Evolutionary conservation across 768 basidiomycete genomes (phyloP).

Genomic region (Neoboletus brunneissimus): DNA sequence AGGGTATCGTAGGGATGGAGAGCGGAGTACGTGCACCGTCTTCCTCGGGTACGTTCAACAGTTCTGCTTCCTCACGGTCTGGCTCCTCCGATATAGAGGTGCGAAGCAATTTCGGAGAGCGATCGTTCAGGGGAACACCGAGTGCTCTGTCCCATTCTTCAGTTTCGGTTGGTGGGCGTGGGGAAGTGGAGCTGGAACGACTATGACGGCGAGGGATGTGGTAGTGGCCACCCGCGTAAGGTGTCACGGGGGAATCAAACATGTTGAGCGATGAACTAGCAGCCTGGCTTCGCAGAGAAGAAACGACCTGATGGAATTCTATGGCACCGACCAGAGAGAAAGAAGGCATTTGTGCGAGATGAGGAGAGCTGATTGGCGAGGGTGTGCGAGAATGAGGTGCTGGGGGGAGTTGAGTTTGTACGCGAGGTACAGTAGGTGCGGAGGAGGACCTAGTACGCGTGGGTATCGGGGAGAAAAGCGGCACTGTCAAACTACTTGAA

Average conservation of each 20-base stretch:
- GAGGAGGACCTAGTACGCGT: conserved; percentile 40
- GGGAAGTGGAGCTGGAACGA: conserved; percentile 32
- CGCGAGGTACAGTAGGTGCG: conserved; percentile 35
- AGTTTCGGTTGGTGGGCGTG: conserved; percentile 27
- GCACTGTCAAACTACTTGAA: conserved; percentile 13
- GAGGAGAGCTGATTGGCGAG: conserved; percentile 44
- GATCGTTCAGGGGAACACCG: conserved; percentile 51
- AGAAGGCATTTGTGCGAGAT: conserved; percentile 61
- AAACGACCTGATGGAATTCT: conserved; percentile 91
- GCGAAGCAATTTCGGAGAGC: conserved; percentile 38
- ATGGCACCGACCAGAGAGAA: conserved; percentile 93
- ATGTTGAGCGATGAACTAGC: conserved; percentile 53
- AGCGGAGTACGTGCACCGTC: conserved; percentile 14
- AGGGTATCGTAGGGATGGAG: conserved; percentile 43
- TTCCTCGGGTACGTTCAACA: conserved; percentile 12
- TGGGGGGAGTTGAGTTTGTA: conserved; percentile 41
- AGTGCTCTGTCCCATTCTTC: conserved; percentile 53
- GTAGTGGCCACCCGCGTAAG: conserved; percentile 77
- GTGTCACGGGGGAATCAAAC: conserved; percentile 67
- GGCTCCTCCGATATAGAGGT: conserved; percentile 27
- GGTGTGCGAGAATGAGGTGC: conserved; percentile 45
- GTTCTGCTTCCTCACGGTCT: conserved; percentile 7
- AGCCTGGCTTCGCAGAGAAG: conserved; percentile 71
- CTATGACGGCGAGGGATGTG: conserved; percentile 38
- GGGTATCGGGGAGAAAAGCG: conserved; percentile 32